These are phyloP conservation scores for Cytospora chrysosperma DNA, from an alignment of 2,329 filamentous ascomycete species.

Conservation along the genomic window DNA sequence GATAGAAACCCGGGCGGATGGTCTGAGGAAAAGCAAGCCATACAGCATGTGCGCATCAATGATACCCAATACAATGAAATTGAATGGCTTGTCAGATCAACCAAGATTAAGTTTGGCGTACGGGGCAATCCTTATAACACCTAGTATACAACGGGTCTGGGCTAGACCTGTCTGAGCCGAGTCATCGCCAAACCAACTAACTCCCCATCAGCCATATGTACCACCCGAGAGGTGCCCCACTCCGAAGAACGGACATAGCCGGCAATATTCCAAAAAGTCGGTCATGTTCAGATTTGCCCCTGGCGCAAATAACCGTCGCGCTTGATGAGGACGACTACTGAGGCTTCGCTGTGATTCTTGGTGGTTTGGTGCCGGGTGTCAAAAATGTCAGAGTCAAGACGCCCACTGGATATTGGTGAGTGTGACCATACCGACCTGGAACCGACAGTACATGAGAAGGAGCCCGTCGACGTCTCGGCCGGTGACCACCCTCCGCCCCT, in stretches of 20 bases:
- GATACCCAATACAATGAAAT: not conserved
- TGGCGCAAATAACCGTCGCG: not conserved
- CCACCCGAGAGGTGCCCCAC: not conserved
- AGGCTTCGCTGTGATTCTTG: not conserved
- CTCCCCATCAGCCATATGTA: not conserved
- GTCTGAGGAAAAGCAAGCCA: not conserved
- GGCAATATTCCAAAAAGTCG: slow-evolving; percentile 4
- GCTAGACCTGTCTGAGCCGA: slow-evolving; percentile 3
- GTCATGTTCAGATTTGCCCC: not conserved
- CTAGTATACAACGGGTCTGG: not conserved
- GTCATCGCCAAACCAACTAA: not conserved
- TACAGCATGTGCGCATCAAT: not conserved
- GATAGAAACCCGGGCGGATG: not conserved
- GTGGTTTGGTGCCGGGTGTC: not conserved
- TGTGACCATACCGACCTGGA: not conserved
- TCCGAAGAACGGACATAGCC: slow-evolving; percentile 7
- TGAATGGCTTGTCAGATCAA: not conserved
- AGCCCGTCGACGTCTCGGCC: not conserved
- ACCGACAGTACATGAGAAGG: not conserved
- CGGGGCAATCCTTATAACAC: not conserved
- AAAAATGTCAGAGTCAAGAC: slow-evolving; percentile 6
- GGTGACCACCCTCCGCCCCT: slow-evolving; percentile 1
- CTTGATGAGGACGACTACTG: not conserved
- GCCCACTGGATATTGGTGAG: not conserved
- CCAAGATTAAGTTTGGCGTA: not conserved